Evolutionary conservation across 2,329 filamentous ascomycete species (phyloP).

Genomic region (Ophiocordyceps robertsii): DNA sequence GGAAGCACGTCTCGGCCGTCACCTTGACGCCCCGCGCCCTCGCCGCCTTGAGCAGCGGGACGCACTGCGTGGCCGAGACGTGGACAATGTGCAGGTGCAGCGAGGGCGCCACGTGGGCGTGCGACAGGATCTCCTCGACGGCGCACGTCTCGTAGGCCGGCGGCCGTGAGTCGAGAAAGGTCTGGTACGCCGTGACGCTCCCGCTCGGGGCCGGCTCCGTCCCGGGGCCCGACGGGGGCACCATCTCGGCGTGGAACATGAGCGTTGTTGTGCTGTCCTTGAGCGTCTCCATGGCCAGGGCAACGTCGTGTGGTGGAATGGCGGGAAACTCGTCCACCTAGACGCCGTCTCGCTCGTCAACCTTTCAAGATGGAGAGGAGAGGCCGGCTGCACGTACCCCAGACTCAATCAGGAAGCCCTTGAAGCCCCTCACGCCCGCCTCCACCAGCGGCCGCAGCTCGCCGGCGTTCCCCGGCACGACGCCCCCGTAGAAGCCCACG

Average conservation of each 20-base stretch:
- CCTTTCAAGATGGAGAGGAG: too few species aligned
- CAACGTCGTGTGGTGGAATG: constrained; percentile 67
- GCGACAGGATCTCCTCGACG: constrained; percentile 70
- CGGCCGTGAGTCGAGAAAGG: constrained; percentile 84
- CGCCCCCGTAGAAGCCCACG: constrained; percentile 94
- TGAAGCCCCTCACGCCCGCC: constrained; percentile 86
- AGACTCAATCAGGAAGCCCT: constrained; percentile 93
- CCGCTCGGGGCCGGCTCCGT: constrained; percentile 24
- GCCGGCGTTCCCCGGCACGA: constrained; percentile 76
- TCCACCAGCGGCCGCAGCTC: constrained; percentile 72
- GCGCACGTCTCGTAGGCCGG: constrained; percentile 85
- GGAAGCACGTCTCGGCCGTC: constrained; percentile 91
- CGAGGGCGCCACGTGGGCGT: constrained; percentile 66
- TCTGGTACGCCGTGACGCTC: constrained; percentile 65
- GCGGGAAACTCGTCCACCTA: constrained; percentile 93
- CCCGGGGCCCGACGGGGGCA: constrained; percentile 53
- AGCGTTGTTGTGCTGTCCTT: constrained; percentile 74
- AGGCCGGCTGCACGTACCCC: constrained; percentile 46
- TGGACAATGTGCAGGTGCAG: constrained; percentile 90
- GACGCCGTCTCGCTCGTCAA: not conserved
- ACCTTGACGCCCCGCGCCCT: constrained; percentile 65
- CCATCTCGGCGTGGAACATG: constrained; percentile 99
- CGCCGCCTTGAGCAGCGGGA: constrained; percentile 66
- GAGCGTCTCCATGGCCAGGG: constrained; percentile 66
- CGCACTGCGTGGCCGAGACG: constrained; percentile 76